Evolutionary conservation across 2,329 filamentous ascomycete genomes (phyloP).

Genomic region (Colletotrichum gloeosporioides): DNA sequence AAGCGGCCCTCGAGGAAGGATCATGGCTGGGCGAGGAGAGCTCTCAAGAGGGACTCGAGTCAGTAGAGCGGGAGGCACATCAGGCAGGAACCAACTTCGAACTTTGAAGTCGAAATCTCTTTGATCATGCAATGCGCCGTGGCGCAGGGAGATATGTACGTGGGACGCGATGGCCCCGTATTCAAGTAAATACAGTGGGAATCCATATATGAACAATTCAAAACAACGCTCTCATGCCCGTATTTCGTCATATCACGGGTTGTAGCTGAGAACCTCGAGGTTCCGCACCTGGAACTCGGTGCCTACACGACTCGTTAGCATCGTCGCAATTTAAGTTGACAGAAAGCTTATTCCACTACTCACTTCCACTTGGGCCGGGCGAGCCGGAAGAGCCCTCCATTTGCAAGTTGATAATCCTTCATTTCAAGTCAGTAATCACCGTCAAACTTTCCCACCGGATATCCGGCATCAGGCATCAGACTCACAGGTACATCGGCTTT

Average conservation of each 20-base stretch:
- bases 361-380: conserved; percentile 37
- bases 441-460: background rate
- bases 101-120: background rate
- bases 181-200: background rate
- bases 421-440: background rate
- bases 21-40: background rate
- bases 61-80: background rate
- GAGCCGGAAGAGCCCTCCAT: conserved; percentile 52
- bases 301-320: background rate
- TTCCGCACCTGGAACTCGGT: conserved; percentile 10
- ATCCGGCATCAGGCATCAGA: background rate
- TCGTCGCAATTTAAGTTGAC: background rate
- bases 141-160: background rate
- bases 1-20: background rate
- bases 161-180: background rate
- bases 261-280: background rate
- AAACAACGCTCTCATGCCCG: background rate
- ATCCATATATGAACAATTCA: background rate
- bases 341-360: background rate
- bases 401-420: conserved; percentile 49
- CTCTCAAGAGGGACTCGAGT: background rate
- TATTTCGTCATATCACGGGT: background rate
- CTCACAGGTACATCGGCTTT: conserved; percentile 48
- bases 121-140: background rate
- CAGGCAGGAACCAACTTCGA: background rate